Base-by-base conservation (phyloP, 2,329 filamentous ascomycete genomes). In the Fusarium sp. region DNA sequence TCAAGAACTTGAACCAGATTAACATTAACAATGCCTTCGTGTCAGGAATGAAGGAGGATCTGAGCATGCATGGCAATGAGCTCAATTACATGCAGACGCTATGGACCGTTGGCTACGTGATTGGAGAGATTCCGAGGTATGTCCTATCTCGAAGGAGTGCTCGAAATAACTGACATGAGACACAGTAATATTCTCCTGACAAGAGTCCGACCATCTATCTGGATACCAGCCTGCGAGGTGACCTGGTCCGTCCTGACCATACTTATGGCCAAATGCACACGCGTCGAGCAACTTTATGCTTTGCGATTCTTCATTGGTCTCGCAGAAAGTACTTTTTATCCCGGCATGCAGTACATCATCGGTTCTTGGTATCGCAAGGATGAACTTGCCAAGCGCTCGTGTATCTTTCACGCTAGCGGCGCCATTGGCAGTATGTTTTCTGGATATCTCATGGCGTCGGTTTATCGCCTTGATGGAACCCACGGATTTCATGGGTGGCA, bases 101-200 rank as follows among this genome's bases (percentile, higher is more conserved):
- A 39, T 91, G 87, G 84, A 90, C 86, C 0, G 81, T 88, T 2
- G 89, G 89, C 28, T 91, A 91, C 67, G 84, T 89, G 0, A 78
- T 90, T 78, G 80, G 81, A 9, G 77, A 82, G 56, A 75, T 79
- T 48, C 79, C 81, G 4, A 76, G 73, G 72, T 73, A 61, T 37
- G 65, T 9, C 6, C 27, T 3, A 16, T 13, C 23, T 4, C 23
- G 23, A 23, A 23, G 23, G 23, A 4, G 4, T 23, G 23, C 23
- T 23, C 23, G 23, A 23, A 23, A 23, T 23, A 23, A 23, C 23
- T 23, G 23, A 30, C 2, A 7, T 3, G 48, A 12, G 16, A 18
- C 5, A 30, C 6, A 77, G 75, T 30, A 77, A 77, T 23, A 60
- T 83, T 6, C 74, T 83, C 52, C 73, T 81, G 62, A 82, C 78